Conservation (phyloP, 139 green algal species). For the Chlorella sp. region DNA sequence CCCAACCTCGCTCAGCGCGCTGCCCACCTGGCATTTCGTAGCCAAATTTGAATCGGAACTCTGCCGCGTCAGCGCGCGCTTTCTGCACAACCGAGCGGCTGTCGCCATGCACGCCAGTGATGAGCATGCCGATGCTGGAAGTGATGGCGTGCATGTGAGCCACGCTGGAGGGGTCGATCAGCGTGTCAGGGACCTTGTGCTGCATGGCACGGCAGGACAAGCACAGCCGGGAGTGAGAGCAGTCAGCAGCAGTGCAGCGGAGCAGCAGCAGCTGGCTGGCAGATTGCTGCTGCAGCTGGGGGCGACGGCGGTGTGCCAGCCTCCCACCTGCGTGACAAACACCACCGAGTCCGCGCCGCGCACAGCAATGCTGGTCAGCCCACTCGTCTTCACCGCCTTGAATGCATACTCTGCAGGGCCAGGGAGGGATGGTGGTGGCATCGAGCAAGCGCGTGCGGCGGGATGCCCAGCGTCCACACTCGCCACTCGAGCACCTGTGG, state of each 20-base stretch:
- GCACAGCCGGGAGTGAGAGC: not conserved
- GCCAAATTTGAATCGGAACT: constrained; percentile 94
- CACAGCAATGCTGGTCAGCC: constrained; percentile 92
- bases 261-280: not conserved
- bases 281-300: not conserved
- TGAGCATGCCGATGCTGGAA: constrained; percentile 89
- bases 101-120: constrained; percentile 86
- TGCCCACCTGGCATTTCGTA: constrained; percentile 99
- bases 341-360: constrained; percentile 90
- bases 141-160: constrained; percentile 92
- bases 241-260: not conserved
- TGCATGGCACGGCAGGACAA: constrained; percentile 21
- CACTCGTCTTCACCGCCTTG: constrained; percentile 92
- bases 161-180: constrained; percentile 90
- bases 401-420: constrained; percentile 96
- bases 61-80: constrained; percentile 84
- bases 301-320: too few relatives aligned
- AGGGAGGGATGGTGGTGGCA: not conserved
- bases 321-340: constrained; percentile 83
- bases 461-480: not conserved
- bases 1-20: too few relatives aligned
- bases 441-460: too few relatives aligned
- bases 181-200: constrained; percentile 85
- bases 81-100: constrained; percentile 85
- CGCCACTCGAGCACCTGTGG: not conserved